A percentile compares a stretch with the other conserved stretches of the same genome.
phyloP scores from a whole-genome alignment of 768 basidiomycete species.

The Suillus hirtellus region DNA sequence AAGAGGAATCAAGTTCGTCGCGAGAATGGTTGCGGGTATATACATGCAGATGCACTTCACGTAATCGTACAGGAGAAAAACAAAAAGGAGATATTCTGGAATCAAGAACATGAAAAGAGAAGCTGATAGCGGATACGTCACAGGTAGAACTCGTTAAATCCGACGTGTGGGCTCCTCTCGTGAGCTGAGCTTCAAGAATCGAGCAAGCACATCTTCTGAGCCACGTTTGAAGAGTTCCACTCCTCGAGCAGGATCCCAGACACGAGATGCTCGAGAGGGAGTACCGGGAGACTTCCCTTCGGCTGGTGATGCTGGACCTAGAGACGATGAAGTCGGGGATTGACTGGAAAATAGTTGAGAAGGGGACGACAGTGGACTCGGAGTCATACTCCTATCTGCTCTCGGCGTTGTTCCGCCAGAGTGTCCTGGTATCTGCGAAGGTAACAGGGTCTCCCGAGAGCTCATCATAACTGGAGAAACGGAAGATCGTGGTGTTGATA shows the following conservation, averaged over 20 bases:
- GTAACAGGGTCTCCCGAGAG: slow-evolving; percentile 18
- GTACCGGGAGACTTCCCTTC: slow-evolving; percentile 37
- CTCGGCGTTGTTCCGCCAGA: slow-evolving; percentile 14
- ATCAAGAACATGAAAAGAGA: slow-evolving; percentile 5
- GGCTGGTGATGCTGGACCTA: slow-evolving; percentile 51
- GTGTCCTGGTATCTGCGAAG: slow-evolving; percentile 18
- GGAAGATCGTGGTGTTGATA: neutral
- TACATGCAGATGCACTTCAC: slow-evolving; percentile 1
- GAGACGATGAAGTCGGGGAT: slow-evolving; percentile 53
- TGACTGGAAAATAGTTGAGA: slow-evolving; percentile 33
- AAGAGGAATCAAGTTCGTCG: neutral
- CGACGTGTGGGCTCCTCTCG: slow-evolving; percentile 54
- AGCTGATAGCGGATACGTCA: slow-evolving; percentile 3
- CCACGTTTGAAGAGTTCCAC: slow-evolving; percentile 85
- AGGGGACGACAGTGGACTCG: slow-evolving; percentile 13
- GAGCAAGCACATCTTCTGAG: slow-evolving; percentile 83
- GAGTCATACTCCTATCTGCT: slow-evolving; percentile 12
- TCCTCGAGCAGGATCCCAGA: slow-evolving; percentile 85
- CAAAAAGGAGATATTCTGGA: slow-evolving; percentile 1
- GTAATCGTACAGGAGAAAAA: slow-evolving; percentile 1
- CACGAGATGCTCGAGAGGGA: slow-evolving; percentile 53
- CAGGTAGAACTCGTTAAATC: slow-evolving; percentile 1
- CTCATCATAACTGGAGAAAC: slow-evolving; percentile 15
- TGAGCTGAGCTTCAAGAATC: slow-evolving; percentile 79
- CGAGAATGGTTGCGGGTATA: slow-evolving; percentile 3